A percentile compares a stretch with the other conserved stretches of the same genome.
Conservation (phyloP, 192 early-diverging fungal species). For the Linnemannia exigua region DNA sequence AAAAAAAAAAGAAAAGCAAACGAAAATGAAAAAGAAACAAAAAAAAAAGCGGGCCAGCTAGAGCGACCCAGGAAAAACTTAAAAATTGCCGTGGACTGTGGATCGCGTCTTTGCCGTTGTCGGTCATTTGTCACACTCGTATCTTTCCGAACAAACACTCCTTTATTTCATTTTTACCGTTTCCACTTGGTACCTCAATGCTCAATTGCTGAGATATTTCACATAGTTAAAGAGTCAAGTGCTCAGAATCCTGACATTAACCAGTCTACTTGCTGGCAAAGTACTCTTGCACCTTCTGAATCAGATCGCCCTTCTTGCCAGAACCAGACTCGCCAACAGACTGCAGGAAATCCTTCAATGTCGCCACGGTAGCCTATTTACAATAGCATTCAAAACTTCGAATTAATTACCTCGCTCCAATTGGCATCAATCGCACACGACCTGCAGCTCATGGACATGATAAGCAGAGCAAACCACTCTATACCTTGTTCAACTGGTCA, state of each 20-base stretch:
- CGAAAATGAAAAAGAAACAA: neutral
- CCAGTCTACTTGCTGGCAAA: slow-evolving; percentile 30
- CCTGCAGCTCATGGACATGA: neutral
- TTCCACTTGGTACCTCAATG: no score
- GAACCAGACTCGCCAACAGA: slow-evolving; percentile 43
- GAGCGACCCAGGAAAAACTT: neutral
- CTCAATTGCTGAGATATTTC: no score
- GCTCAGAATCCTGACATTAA: no score
- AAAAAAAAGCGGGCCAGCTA: neutral
- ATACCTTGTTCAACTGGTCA: slow-evolving; percentile 45
- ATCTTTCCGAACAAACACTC: neutral
- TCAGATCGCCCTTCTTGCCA: slow-evolving; percentile 59
- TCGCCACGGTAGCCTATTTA: slow-evolving; percentile 57
- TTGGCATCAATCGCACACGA: neutral
- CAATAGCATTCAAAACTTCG: neutral
- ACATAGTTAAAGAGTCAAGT: no score
- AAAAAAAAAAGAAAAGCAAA: neutral
- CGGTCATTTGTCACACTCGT: neutral
- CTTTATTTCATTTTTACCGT: neutral
- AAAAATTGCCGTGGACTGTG: neutral
- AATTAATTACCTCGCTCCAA: neutral
- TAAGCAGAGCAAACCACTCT: neutral
- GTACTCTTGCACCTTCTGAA: slow-evolving; percentile 57
- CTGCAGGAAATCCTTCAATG: slow-evolving; percentile 59
- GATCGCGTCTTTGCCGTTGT: neutral